Evolutionary conservation across 257 asterid species (phyloP), one percentile per base, ranked within the genome.

Genomic region (Gentiana macrophylla): DNA sequence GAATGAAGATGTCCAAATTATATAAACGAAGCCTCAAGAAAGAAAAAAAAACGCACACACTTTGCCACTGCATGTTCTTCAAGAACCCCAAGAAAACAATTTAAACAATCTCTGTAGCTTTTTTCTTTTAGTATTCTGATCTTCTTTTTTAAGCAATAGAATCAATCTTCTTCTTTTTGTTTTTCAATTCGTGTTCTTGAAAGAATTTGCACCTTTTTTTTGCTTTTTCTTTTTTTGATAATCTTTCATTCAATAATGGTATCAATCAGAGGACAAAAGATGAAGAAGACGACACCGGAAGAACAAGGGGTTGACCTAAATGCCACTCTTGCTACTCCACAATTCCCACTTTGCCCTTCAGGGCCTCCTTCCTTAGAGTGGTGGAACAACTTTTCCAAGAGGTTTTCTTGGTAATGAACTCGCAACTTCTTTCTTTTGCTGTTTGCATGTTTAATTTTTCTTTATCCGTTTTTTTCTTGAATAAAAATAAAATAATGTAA

Each of bases 281-380:
- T 3, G 44, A 38, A 38, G 44, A 38, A 38, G 8, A 7, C 4
- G 44, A 7, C 4, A 38, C 48, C 37, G 51, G 53, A 24, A 2
- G 62, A 66, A 3, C 37, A 54, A 43, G 49, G 33, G 43, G 53
- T 48, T 62, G 77, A 36, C 72, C 66, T 12, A 24, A 37, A 45
- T 53, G 51, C 69, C 35, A 56, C 51, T 66, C 12, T 50, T 7
- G 56, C 1, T 43, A 32, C 36, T 12, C 35, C 59, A 13, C 64
- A 35, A 34, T 67, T 57, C 49, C 63, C 1, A 38, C 8, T 3
- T 38, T 38, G 44, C 4, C 44, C 44, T 7, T 38, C 8, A 38
- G 1, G 4, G 44, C 8, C 63, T 63, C 3, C 50, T 38, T 38
- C 8, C 44, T 3, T 7, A 38, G 44, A 38, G 4, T 38, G 44